A percentile compares a stretch with the other conserved stretches of the same genome.
Conservation (phyloP, 495 filamentous ascomycete species). For the Hyphodiscus hymeniophilus region DNA sequence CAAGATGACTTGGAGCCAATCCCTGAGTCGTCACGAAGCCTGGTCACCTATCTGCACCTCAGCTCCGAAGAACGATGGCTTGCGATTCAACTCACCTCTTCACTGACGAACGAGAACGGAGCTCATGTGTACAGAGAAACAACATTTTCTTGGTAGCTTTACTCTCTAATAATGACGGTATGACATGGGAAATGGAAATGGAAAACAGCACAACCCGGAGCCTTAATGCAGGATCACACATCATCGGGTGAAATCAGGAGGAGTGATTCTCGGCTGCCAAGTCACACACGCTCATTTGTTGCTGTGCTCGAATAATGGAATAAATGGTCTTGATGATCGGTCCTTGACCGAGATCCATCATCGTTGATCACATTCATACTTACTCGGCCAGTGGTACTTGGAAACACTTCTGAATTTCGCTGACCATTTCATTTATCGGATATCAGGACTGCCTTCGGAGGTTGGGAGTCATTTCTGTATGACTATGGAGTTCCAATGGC, state of each 20-base stretch:
- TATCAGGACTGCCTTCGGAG: no score
- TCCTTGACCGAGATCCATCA: not conserved
- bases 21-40: constrained; percentile 14
- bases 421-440: no score
- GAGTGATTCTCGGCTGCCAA: not conserved
- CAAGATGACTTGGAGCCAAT: constrained; percentile 19
- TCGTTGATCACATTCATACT: not conserved
- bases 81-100: constrained; percentile 19
- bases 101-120: constrained; percentile 13
- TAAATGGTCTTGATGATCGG: constrained; percentile 1
- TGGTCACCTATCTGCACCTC: constrained; percentile 23
- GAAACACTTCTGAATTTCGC: no score
- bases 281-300: constrained; percentile 3
- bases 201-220: not conserved
- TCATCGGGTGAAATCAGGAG: constrained; percentile 3
- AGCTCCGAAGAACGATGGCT: constrained; percentile 21
- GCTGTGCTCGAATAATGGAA: not conserved
- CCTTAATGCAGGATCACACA: not conserved
- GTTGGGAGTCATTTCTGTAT: no score
- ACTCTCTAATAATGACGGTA: not conserved
- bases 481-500: no score
- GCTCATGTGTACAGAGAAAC: constrained; percentile 18
- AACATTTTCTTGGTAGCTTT: constrained; percentile 23
- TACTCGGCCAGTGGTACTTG: not conserved
- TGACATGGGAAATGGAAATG: not conserved